phyloP scores from a whole-genome alignment of 2,329 filamentous ascomycete species.

The Colletotrichum neosansevieriae region DNA sequence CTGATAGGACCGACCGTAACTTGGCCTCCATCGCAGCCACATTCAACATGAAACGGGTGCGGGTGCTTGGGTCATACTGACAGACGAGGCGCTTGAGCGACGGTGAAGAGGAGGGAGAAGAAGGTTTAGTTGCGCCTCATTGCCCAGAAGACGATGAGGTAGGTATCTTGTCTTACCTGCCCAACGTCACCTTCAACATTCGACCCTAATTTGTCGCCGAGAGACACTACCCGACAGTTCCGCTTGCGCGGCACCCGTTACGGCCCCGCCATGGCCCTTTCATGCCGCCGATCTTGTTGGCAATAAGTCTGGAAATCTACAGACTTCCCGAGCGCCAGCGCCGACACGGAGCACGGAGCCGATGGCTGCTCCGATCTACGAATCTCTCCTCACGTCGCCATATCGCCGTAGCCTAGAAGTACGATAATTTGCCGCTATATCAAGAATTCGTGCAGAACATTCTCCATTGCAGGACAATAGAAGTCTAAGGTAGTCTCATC shows the following conservation, averaged over 20 bases:
- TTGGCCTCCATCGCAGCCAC: not conserved
- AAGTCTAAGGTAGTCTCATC: not conserved
- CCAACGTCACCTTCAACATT: not conserved
- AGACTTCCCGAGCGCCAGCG: not conserved
- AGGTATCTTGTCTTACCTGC: constrained; percentile 17
- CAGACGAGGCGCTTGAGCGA: constrained; percentile 46
- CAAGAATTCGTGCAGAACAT: not conserved
- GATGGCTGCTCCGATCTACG: not conserved
- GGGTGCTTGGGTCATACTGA: constrained; percentile 46
- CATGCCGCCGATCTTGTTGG: constrained; percentile 1
- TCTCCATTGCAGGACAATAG: not conserved
- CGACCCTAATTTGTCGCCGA: not conserved
- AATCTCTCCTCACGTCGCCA: too few relatives aligned
- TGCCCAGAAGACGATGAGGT: constrained; percentile 9
- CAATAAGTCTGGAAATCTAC: not conserved
- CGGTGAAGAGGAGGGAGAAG: not conserved
- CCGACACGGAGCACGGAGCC: constrained; percentile 17
- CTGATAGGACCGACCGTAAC: not conserved
- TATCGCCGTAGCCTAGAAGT: too few relatives aligned
- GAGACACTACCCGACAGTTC: constrained; percentile 2
- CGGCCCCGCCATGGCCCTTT: constrained; percentile 17
- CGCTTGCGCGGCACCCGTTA: not conserved
- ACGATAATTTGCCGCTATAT: not conserved
- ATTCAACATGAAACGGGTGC: not conserved
- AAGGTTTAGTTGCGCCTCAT: not conserved